A percentile compares a stretch with the other conserved stretches of the same genome.
These are phyloP conservation scores for Russula vinacea DNA, from an alignment of 768 basidiomycete genomes.

Conservation along the genomic window DNA sequence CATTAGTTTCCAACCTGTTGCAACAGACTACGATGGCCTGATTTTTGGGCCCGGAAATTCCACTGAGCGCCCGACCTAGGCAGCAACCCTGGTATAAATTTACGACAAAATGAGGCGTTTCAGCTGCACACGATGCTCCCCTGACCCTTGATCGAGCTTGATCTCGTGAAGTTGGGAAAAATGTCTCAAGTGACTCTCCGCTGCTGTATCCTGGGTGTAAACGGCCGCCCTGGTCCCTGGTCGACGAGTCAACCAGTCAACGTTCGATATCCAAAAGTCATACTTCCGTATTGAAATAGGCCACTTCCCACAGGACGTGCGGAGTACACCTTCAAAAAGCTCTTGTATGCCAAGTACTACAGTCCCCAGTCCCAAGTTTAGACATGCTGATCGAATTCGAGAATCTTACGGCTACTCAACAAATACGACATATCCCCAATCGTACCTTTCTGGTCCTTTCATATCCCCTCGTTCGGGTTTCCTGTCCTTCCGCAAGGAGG, in stretches of 20 bases:
- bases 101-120: neutral
- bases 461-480: conserved; percentile 1
- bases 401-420: neutral
- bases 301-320: neutral
- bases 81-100: no score
- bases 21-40: neutral
- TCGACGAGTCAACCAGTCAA: neutral
- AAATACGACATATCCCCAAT: neutral
- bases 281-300: neutral
- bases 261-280: neutral
- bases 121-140: neutral
- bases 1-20: neutral
- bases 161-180: neutral
- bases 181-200: neutral
- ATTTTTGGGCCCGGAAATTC: neutral
- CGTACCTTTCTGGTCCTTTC: conserved; percentile 3
- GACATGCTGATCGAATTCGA: neutral
- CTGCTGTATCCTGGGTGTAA: neutral
- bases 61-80: no score
- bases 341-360: neutral
- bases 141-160: neutral
- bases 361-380: neutral
- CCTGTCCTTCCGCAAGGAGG: neutral
- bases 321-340: neutral
- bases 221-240: neutral